phyloP scores from a whole-genome alignment of 2,329 filamentous ascomycete genomes.

The Xylaria sp. region DNA sequence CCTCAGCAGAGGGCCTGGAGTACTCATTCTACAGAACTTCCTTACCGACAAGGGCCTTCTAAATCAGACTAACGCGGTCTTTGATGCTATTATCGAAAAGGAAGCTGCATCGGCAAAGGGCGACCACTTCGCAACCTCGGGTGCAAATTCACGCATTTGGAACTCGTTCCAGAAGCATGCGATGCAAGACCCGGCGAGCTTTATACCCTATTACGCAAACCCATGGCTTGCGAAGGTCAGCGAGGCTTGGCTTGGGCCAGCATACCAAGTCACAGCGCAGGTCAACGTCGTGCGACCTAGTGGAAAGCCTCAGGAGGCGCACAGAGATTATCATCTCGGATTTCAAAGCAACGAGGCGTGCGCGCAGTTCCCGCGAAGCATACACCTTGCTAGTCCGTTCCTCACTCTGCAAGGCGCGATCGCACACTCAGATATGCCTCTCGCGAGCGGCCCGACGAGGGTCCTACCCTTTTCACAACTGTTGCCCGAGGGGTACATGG shows the following conservation, averaged over 20 bases:
- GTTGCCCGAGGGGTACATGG: conserved; percentile 67
- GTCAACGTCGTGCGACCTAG: conserved; percentile 72
- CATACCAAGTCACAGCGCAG: conserved; percentile 70
- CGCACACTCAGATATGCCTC: conserved; percentile 70
- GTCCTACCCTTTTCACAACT: conserved; percentile 70
- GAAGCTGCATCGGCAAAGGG: conserved; percentile 55
- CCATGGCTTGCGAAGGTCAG: conserved; percentile 66
- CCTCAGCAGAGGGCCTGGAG: conserved; percentile 67
- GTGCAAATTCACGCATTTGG: conserved; percentile 71
- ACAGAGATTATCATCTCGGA: conserved; percentile 73
- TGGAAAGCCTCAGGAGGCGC: conserved; percentile 65
- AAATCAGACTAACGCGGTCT: conserved; percentile 59
- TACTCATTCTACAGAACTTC: conserved; percentile 67
- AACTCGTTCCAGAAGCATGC: conserved; percentile 73
- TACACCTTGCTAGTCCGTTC: conserved; percentile 66
- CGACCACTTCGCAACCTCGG: conserved; percentile 69
- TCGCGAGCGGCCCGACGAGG: conserved; percentile 68
- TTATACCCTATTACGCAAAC: conserved; percentile 69
- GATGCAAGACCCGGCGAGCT: conserved; percentile 61
- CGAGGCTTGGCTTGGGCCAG: conserved; percentile 68
- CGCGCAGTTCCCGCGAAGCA: conserved; percentile 60
- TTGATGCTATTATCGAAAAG: conserved; percentile 60
- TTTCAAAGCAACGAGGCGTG: conserved; percentile 65
- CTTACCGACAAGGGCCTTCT: conserved; percentile 58
- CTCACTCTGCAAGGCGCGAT: conserved; percentile 72